Evolutionary conservation across 2,329 filamentous ascomycete species (phyloP), one percentile per base, ranked within the genome.

Genomic region (Metarhizium humberi): DNA sequence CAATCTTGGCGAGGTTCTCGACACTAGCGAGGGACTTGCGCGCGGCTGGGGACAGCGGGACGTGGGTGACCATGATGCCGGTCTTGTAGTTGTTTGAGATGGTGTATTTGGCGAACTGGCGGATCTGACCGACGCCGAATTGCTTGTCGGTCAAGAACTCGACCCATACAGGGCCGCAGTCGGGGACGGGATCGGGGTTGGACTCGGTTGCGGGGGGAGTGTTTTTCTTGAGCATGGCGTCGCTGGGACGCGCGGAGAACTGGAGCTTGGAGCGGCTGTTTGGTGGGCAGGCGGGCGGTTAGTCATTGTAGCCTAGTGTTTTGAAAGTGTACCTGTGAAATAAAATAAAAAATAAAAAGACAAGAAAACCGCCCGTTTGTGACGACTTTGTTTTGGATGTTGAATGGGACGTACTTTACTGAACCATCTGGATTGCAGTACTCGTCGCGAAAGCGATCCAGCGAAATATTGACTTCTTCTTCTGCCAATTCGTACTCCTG

Each of bases 401-500:
- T 16, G n/a, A 7, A 11, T 43, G 32, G 11, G 46, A 55, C 85
- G 67, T 82, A 95, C 88, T 90, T 84, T 58, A 90, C 81, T 56
- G 80, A 82, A 62, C 91, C 90, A 65, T 88, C 85, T 51, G 80
- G 77, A 67, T 86, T 83, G 66, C 82, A 81, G 73, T 86, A 96
- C 67, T 87, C 80, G 57, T 69, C 63, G 65, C 82, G 82, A 75
- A 97, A 99, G 25, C 87, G 81, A n/a, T 90, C 84, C 34, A 96
- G 85, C 13, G 87, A 81, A 63, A 97, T 88, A 69, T 86, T 86
- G 70, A 95, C 82, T 77, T 99, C 94, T 52, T 91, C 87, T 61
- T 96, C 90, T 42, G 88, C 81, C 46, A 99, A 80, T 67, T 95
- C 88, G 75, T 99, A 99, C 65, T 95, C 94, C 92, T 96, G 20